Evolutionary conservation across 2,329 filamentous ascomycete species (phyloP), one percentile per base, ranked within the genome.

Genomic region (Neonectria magnoliae): DNA sequence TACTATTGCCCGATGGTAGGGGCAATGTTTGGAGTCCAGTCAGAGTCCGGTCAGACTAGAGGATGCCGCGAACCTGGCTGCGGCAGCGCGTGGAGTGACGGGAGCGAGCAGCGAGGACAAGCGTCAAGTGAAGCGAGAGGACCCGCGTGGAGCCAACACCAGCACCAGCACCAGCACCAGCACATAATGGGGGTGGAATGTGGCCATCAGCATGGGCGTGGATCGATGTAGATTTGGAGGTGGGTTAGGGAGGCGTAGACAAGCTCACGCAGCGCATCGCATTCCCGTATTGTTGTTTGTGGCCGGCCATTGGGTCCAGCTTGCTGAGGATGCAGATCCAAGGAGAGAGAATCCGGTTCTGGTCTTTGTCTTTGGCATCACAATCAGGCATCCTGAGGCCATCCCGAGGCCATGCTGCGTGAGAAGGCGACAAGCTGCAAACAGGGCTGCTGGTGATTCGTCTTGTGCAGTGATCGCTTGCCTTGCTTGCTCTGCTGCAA

Each of bases 41-140:
- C 44, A 42, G 55, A 58, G 38, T 31, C 18, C 31, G 18, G 52
- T 11, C 22, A 38, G 47, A 36, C 14, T 47, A 33, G 45, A 47
- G 56, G 22, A 48, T 41, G 57, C 41, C 41, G 44, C 29, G 57
- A 44, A 20, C 48, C 31, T 60, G 57, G 41, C 57, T 60, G 57
- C 48, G 48, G 57, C 57, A 36, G 57, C 50, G 38, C 41, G 38
- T 42, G 38, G 38, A 42, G 50, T 29, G 29, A 38, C 41, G 41
- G 38, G 38, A 42, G 57, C 29, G 29, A 38, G 57, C 41, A 54
- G 50, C n/a, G 57, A 51, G 50, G 57, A 16, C 51, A 31, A 48
- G 44, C 50, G 18, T 51, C 44, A 38, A 20, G 48, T 55, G 56
- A 38, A 27, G 29, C 48, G 38, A 42, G 29, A 33, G 29, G 48